phyloP scores from a whole-genome alignment of 202 grass and related monocot genomes.

The Carex arenaria region DNA sequence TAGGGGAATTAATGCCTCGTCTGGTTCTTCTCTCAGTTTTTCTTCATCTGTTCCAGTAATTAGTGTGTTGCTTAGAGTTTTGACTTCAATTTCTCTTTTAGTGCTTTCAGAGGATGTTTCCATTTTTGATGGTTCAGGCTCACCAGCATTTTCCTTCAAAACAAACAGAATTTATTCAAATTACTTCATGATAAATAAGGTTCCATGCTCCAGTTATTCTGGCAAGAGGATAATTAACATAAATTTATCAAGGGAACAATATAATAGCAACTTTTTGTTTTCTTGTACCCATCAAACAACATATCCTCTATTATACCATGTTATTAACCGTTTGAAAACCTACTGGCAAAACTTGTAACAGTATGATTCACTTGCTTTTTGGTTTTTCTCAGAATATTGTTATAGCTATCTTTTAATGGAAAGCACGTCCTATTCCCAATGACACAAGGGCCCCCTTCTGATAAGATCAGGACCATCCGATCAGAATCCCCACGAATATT shows the following conservation, averaged over 20 bases:
- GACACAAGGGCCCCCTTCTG: too few relatives aligned
- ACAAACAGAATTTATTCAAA: not conserved
- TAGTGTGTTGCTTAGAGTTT: not conserved
- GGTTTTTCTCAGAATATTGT: not conserved
- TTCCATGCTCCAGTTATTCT: not conserved
- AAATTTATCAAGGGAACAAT: not conserved
- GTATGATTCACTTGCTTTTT: not conserved
- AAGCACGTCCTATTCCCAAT: too few relatives aligned
- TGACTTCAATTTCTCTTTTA: not conserved
- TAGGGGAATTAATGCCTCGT: constrained; percentile 2
- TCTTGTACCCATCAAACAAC: not conserved
- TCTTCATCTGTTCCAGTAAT: not conserved
- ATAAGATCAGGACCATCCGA: too few relatives aligned
- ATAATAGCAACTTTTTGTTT: too few relatives aligned
- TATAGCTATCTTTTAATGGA: not conserved
- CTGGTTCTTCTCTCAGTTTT: not conserved
- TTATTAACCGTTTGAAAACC: not conserved
- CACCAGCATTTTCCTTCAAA: not conserved
- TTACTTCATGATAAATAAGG: not conserved
- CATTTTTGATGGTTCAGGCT: not conserved
- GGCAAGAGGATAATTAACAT: not conserved
- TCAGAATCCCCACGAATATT: too few relatives aligned
- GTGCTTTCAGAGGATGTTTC: not conserved
- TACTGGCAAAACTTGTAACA: not conserved
- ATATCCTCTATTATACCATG: not conserved